Base-by-base conservation (phyloP, 2,329 filamentous ascomycete genomes). In the Diaporthe caulivora region DNA sequence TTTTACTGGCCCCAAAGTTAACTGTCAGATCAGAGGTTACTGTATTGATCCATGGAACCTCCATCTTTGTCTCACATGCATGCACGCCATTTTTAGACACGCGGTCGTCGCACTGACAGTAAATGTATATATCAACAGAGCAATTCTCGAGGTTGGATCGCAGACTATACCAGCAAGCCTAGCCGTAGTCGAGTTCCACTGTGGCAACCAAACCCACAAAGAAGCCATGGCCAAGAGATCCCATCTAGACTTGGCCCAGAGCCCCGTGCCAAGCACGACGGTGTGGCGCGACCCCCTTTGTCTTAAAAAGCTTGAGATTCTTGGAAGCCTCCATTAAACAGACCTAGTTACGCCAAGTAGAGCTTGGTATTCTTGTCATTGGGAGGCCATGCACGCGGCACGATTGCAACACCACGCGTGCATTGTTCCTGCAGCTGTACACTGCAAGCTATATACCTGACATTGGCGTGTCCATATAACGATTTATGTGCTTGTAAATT, bases 271-370 rank as follows among this genome's bases (percentile, higher is more conserved):
- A 49, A 67, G 47, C 9, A 11, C 26, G 1, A 15, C 17, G 44
- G 29, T 21, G 62, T 26, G 44, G 47, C 31, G 51, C 47, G 11
- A 29, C 18, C 31, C 13, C 29, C 6, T 11, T 49, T n/a, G 4
- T 67, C 3, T 40, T 7, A 40, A 67, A 67, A 67, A 53, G 62
- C 62, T 67, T 53, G 47, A 53, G 62, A 17, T 24, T 21, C 62
- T 67, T 53, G 62, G 44, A 6, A 29, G 24, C 5, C 15, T 21
- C 57, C 15, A 24, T 62, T 13, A 18, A 13, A 11, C 37, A 44
- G 62, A 65, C 21, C 47, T 67, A 53, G 44, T 47, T 40, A 47
- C 47, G 62, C 62, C 62, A 67, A 67, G 62, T 6, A 67, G 31
- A 26, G 47, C 62, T 67, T 67, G 47, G 62, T 67, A 53, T 53